Conservation (phyloP, 805 yeast genomes). For the Saccharomycopsis guyanensis region DNA sequence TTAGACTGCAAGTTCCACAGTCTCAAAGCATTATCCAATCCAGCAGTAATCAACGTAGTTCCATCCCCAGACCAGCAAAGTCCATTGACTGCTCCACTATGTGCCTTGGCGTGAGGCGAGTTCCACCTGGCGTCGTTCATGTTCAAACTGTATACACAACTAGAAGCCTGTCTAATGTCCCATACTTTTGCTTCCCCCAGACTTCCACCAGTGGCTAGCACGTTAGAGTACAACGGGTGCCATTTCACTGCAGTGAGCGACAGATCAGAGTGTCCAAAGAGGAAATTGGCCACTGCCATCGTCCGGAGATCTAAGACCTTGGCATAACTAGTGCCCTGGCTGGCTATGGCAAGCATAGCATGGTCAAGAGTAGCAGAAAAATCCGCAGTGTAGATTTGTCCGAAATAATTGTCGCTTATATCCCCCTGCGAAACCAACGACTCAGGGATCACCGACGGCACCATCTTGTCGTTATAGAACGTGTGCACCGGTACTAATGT, state of each 20-base stretch:
- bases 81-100: slow-evolving; percentile 73
- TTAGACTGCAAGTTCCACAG: slow-evolving; percentile 57
- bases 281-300: slow-evolving; percentile 63
- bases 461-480: slow-evolving; percentile 33
- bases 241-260: slow-evolving; percentile 36
- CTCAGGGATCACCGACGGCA: slow-evolving; percentile 5
- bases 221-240: slow-evolving; percentile 57
- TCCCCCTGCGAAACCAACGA: background rate
- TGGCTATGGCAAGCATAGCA: slow-evolving; percentile 61
- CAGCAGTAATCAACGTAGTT: slow-evolving; percentile 52
- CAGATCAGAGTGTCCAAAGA: slow-evolving; percentile 35
- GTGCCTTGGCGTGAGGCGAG: slow-evolving; percentile 30
- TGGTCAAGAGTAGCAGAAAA: slow-evolving; percentile 38
- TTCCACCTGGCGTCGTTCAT: slow-evolving; percentile 36
- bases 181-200: slow-evolving; percentile 78
- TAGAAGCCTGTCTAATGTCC: slow-evolving; percentile 70
- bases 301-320: slow-evolving; percentile 69
- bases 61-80: slow-evolving; percentile 68
- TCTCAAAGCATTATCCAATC: slow-evolving; percentile 72
- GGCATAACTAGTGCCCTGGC: slow-evolving; percentile 55
- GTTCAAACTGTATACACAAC: slow-evolving; percentile 60
- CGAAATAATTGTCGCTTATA: slow-evolving; percentile 49
- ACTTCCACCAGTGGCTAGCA: slow-evolving; percentile 72
- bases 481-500: slow-evolving; percentile 57
- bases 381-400: slow-evolving; percentile 32